Evolutionary conservation across 495 filamentous ascomycete genomes (phyloP).

Genomic region (Neurospora sp.): DNA sequence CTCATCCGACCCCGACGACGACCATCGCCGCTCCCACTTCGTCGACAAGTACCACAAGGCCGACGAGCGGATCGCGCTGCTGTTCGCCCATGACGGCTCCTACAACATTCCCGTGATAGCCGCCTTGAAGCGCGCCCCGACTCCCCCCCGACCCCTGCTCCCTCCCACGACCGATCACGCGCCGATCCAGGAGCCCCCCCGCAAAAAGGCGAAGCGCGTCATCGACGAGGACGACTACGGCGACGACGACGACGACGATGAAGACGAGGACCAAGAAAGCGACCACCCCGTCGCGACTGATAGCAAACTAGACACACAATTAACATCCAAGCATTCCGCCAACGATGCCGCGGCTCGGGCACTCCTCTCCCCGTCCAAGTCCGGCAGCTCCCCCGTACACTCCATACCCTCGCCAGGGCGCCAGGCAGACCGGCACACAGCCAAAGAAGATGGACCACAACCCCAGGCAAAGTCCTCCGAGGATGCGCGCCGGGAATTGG

Average conservation of each 20-base stretch:
- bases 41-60: conserved; percentile 30
- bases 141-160: conserved; percentile 19
- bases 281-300: conserved; percentile 22
- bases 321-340: conserved; percentile 42
- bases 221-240: conserved; percentile 73
- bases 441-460: conserved; percentile 34
- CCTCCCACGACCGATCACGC: conserved; percentile 39
- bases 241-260: conserved; percentile 72
- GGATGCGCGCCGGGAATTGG: conserved; percentile 83
- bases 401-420: conserved; percentile 43
- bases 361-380: conserved; percentile 46
- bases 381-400: conserved; percentile 45
- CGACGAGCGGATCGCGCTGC: conserved; percentile 42
- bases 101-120: conserved; percentile 31
- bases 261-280: conserved; percentile 56
- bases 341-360: conserved; percentile 33
- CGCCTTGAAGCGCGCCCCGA: conserved; percentile 25
- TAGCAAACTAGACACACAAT: conserved; percentile 35
- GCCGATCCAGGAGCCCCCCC: conserved; percentile 36
- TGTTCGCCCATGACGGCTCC: conserved; percentile 72
- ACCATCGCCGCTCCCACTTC: conserved; percentile 34
- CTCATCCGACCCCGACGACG: conserved; percentile 34
- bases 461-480: conserved; percentile 57
- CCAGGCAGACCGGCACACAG: conserved; percentile 27
- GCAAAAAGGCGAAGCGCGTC: conserved; percentile 41